Evolutionary conservation across 2,329 filamentous ascomycete genomes (phyloP), one percentile per base, ranked within the genome.

Genomic region (Dactylonectria estremocensis): DNA sequence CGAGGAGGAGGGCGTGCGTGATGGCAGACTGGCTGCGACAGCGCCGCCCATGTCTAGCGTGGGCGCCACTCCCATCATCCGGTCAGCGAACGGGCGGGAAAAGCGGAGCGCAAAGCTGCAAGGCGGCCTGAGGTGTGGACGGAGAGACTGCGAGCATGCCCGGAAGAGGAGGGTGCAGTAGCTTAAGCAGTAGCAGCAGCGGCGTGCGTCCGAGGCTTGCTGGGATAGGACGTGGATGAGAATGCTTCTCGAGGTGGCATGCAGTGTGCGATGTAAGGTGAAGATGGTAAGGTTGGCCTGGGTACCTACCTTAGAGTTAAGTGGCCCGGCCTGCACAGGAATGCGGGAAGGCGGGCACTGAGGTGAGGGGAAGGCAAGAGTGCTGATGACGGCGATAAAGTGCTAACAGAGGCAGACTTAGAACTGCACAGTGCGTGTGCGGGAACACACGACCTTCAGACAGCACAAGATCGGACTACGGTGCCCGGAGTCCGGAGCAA

Each of bases 1-100:
- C n/a, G 16, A 64, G 55, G 61, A 59, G 74, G 71, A 71, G 65
- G 66, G 68, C 48, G 53, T 24, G 28, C 54, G 67, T 57, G 56
- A 60, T 64, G 65, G 55, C 67, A 59, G 54, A 76, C 72, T 76
- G 73, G 74, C 54, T 74, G 69, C 56, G 45, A 63, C 54, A 68
- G 59, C 61, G 59, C 67, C 37, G 59, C 52, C 58, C 73, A 71
- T 76, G 74, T 69, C 65, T 72, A 70, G 70, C 50, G 57, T 54
- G 43, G 48, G 62, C 73, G 74, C 74, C 74, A 76, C 74, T 73
- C 74, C 74, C 74, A 76, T 76, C 74, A 76, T 76, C 53, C 66
- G 67, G 68, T 68, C 72, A 72, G 66, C 66, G 70, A 74, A 76
- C 70, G 55, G 69, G 74, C 64, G 73, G 74, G 69, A 52, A 69